Conservation (phyloP, 83 land plant species). For the Picea abies region DNA sequence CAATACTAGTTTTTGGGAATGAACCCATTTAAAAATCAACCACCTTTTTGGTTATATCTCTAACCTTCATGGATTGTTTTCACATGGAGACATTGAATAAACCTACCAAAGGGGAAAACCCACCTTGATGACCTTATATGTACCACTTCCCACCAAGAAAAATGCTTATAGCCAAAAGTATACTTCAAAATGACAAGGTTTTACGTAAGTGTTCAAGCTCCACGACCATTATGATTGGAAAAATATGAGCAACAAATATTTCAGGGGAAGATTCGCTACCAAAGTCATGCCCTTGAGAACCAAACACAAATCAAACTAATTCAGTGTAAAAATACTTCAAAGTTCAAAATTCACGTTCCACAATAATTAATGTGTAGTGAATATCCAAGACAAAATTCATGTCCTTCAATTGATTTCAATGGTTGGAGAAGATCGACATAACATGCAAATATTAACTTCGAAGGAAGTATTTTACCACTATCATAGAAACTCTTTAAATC, state of each 20-base stretch:
- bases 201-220: too few relatives aligned
- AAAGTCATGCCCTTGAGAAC: neutral
- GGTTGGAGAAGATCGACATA: too few relatives aligned
- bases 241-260: neutral
- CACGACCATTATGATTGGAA: neutral
- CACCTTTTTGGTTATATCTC: neutral
- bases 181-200: neutral
- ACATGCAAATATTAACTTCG: neutral
- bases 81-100: neutral
- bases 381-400: too few relatives aligned
- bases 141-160: constrained; percentile 5
- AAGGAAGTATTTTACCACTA: neutral
- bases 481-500: neutral
- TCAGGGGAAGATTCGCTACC: constrained; percentile 1
- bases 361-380: too few relatives aligned
- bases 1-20: neutral
- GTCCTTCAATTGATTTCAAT: too few relatives aligned
- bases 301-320: neutral
- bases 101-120: neutral
- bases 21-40: neutral
- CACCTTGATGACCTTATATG: neutral
- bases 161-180: neutral
- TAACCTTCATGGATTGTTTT: neutral
- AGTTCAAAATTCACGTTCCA: neutral
- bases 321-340: neutral